Percentiles rank a stretch among this genome's conserved stretches.
These are phyloP conservation scores for Zychaea mexicana DNA, from an alignment of 371 early-diverging fungal genomes.

Conservation along the genomic window DNA sequence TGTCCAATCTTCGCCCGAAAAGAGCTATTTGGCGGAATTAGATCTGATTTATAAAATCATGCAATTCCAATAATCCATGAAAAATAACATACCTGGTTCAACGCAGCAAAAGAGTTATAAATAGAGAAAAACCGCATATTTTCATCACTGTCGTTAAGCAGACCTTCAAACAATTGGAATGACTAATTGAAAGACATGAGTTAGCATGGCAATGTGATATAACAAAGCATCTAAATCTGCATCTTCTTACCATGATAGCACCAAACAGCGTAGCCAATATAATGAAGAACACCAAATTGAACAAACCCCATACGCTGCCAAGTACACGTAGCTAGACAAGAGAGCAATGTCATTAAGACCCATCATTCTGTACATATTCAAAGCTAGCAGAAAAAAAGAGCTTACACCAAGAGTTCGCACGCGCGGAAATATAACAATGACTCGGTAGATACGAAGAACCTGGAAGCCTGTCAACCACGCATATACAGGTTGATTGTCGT, in stretches of 20 bases:
- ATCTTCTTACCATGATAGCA: slow-evolving; percentile 57
- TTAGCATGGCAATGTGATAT: neutral
- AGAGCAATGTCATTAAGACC: neutral
- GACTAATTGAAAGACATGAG: slow-evolving; percentile 21
- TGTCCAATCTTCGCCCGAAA: slow-evolving; percentile 75
- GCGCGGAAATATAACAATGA: slow-evolving; percentile 60
- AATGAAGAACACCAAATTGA: slow-evolving; percentile 68
- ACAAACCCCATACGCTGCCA: slow-evolving; percentile 61
- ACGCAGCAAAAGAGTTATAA: slow-evolving; percentile 61
- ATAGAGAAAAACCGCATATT: slow-evolving; percentile 65
- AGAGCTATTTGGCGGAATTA: slow-evolving; percentile 35
- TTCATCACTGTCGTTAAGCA: slow-evolving; percentile 43
- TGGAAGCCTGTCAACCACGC: slow-evolving; percentile 68
- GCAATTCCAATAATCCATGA: neutral
- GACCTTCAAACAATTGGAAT: slow-evolving; percentile 50
- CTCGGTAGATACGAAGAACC: slow-evolving; percentile 60
- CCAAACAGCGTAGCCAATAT: slow-evolving; percentile 54
- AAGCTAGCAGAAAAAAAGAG: neutral
- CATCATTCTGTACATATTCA: neutral
- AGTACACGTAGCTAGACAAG: slow-evolving; percentile 51
- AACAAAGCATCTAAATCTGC: neutral
- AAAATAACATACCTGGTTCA: slow-evolving; percentile 54
- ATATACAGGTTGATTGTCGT: slow-evolving; percentile 36
- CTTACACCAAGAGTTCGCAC: slow-evolving; percentile 57
- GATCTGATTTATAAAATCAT: neutral